Base-by-base conservation (phyloP, 176 grass and related monocot genomes). In the Pontederia crassipes region DNA sequence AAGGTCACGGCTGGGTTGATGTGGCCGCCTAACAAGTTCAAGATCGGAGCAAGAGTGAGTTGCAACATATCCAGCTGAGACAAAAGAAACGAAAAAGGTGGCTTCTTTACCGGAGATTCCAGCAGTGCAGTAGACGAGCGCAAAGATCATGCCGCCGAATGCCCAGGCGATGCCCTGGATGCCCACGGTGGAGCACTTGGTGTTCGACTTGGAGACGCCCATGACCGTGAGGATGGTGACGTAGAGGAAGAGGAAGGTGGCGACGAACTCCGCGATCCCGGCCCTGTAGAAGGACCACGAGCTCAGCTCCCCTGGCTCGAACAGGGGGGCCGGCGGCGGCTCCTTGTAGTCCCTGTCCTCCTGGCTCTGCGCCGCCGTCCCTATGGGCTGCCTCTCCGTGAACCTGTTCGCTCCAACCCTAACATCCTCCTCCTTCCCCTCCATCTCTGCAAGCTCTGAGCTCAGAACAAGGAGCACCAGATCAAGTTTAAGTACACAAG, bases 241-340 rank as follows among this genome's bases (percentile, higher is more conserved):
- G 83, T 90, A 96, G 9, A 96, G 80, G 76, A 96, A 90, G 0
- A 96, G 86, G 77, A 96, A 90, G 11, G 91, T 95, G 29, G 91
- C 91, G 2, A 87, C 27, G 83, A 95, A 90, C 80, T 95, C 86
- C 12, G 91, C 91, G 68, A 95, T 95, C 17, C 86, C 91, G 0
- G 91, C 91, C 5, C 91, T 75, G 75, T 87, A 95, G 50, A 95
- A 87, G 49, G 91, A 96, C 91, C 91, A 96, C 10, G 91, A 96
- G 17, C 18, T 45, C n/a, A 90, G 52, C 78, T 90, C 91, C 9
- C 52, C 75, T 0, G 75, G 65, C 80, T 95, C 91, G 28, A 95
- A 85, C 15, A 95, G 67, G 0, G 91, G 91, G 9, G 91, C 86
- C 3, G 86, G 65, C 0, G 91, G 86, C 0, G 83, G 83, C 26